Evolutionary conservation across 2,329 filamentous ascomycete genomes (phyloP), one percentile per base, ranked within the genome.

Genomic region (Curvularia hawaiiensis): DNA sequence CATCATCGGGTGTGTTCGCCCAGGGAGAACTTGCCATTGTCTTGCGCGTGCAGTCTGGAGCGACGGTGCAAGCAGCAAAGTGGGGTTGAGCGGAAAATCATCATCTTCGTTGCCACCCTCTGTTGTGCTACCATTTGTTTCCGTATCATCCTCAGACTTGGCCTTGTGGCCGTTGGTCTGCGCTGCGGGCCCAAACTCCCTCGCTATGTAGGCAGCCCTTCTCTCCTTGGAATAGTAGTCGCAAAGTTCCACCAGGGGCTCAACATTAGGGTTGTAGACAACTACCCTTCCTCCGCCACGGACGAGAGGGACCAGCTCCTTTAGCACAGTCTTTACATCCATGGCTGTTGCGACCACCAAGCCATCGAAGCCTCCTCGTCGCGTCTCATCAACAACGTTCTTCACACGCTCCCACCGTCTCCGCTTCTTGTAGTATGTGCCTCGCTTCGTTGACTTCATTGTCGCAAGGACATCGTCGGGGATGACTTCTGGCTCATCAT

Each of bases 1-100:
- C 95, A 99, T 99, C 54, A 96, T 77, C 7, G 95, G 95, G 79
- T 99, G 95, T 51, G 95, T 98, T 52, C 95, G 82, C 0, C 92
- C 91, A 0, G 95, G 95, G 46, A 99, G 77, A 2, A 97, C 93
- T 79, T 99, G 95, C 91, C 92, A 98, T 52, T 86, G 83, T 60
- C 90, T 84, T 5, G 90, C 88, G 14, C 91, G 83, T 47, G 89
- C 90, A 2, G 88, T 95, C 78, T 98, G 93, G 52, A 99, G 82
- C 12, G 84, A 86, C 0, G 91, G 88, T 0, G 89, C 91, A 0
- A 98, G 83, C 4, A 99, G 75, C 50, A 97, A 78, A 2, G 91
- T 90, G 0, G 95, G 95, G 72, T 99, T 95, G 14, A 97, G 76
- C 0, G 92, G 90, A 72, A 96, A 98, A 65, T 96, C 90, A 11